A percentile compares a stretch with the other conserved stretches of the same genome.
phyloP scores from a whole-genome alignment of 1,284 basidiomycete genomes.

The Trichosporon coremiiforme region DNA sequence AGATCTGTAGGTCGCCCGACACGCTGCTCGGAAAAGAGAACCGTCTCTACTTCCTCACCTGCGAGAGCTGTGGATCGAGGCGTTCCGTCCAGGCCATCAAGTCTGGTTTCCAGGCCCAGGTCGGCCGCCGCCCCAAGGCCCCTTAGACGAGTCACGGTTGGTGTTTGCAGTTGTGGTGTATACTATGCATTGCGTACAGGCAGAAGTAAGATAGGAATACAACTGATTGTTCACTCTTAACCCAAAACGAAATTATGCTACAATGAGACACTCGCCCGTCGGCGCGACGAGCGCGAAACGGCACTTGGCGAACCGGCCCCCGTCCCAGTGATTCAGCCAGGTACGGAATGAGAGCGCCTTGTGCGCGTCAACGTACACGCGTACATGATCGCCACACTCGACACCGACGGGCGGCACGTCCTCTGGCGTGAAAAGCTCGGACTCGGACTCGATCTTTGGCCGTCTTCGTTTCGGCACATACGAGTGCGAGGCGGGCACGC shows the following conservation, averaged over 20 bases:
- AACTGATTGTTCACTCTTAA: neutral
- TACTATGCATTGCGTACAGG: constrained; percentile 20
- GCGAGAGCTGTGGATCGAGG: constrained; percentile 89
- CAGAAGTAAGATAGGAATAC: neutral
- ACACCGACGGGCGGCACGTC: constrained; percentile 23
- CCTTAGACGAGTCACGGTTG: constrained; percentile 16
- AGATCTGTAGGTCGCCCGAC: constrained; percentile 98
- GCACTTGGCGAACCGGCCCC: constrained; percentile 11
- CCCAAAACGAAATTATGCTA: constrained; percentile 29
- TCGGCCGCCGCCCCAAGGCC: constrained; percentile 52
- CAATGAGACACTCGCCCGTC: constrained; percentile 44
- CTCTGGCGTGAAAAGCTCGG: neutral
- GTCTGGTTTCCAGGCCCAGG: constrained; percentile 97
- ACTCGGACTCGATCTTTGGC: no score
- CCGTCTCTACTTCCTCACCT: constrained; percentile 98
- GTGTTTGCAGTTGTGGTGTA: constrained; percentile 14
- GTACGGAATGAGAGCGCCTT: constrained; percentile 42
- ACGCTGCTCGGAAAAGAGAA: constrained; percentile 96
- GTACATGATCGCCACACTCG: constrained; percentile 49
- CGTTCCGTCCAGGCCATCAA: constrained; percentile 96
- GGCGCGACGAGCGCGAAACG: constrained; percentile 40
- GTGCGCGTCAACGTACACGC: constrained; percentile 44
- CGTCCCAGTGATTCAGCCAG: constrained; percentile 38
- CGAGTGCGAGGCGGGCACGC: neutral
- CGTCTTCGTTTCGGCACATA: neutral